phyloP scores from a whole-genome alignment of 2,329 filamentous ascomycete species.

The Dothistroma pini region DNA sequence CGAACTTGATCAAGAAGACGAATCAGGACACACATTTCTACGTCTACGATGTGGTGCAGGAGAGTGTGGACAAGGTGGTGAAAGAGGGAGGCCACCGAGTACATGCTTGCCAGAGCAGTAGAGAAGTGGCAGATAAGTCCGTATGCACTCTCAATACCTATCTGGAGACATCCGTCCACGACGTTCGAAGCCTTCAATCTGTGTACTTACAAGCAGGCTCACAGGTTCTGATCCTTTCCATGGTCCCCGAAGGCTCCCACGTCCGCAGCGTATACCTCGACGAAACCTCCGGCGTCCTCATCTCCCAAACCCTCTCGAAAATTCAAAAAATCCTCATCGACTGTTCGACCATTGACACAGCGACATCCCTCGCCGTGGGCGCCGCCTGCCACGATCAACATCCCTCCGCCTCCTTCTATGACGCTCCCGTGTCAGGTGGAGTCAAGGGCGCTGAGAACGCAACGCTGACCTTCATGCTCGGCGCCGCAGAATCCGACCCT shows the following conservation, averaged over 20 bases:
- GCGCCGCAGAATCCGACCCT: slow-evolving; percentile 44
- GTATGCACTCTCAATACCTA: slow-evolving; percentile 36
- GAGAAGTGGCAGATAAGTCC: slow-evolving; percentile 49
- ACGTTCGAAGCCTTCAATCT: not conserved
- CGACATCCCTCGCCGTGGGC: slow-evolving; percentile 47
- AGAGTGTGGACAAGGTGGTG: slow-evolving; percentile 43
- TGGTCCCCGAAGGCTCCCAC: slow-evolving; percentile 53
- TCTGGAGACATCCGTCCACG: not conserved
- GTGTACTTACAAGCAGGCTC: slow-evolving; percentile 4
- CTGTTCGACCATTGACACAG: slow-evolving; percentile 55
- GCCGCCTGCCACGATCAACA: slow-evolving; percentile 38
- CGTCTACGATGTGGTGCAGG: slow-evolving; percentile 48
- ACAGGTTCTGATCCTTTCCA: slow-evolving; percentile 51
- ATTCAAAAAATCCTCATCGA: slow-evolving; percentile 50
- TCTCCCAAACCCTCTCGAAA: slow-evolving; percentile 33
- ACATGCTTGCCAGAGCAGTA: slow-evolving; percentile 41
- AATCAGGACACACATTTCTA: slow-evolving; percentile 42
- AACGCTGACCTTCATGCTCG: slow-evolving; percentile 56
- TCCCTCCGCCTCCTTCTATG: slow-evolving; percentile 47
- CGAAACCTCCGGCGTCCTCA: slow-evolving; percentile 41
- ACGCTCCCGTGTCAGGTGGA: slow-evolving; percentile 53
- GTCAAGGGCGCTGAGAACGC: slow-evolving; percentile 51
- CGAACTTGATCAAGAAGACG: slow-evolving; percentile 49
- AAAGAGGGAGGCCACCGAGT: slow-evolving; percentile 40
- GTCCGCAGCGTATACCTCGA: slow-evolving; percentile 52